Evolutionary conservation across 805 yeast species (phyloP), one percentile per base, ranked within the genome.

Genomic region (Kuraishia hungarica): DNA sequence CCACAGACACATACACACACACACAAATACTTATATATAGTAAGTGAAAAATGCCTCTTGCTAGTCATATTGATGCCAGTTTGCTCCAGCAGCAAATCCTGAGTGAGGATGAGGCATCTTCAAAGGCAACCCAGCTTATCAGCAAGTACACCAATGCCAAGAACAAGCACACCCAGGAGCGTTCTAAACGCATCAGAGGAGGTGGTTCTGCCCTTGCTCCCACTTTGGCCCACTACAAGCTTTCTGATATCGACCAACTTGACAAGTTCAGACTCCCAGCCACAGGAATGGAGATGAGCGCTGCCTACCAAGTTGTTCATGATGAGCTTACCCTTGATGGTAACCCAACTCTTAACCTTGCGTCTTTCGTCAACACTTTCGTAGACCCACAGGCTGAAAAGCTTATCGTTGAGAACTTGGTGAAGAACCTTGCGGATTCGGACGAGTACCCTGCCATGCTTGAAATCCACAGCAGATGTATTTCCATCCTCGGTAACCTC

Each of bases 401-500:
- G 59, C 76, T 91, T 60, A 78, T 85, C 55, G 51, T 67, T 24
- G 92, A 88, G 67, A 91, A 91, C 68, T 62, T 90, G 57, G 84
- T 88, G 61, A 91, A 92, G 76, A 91, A 91, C 69, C 75, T 91
- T 64, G 97, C 97, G 8, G 97, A 91, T 70, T 86, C 86, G 62
- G 97, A 92, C 67, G 97, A 91, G 74, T 91, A 91, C 68, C 97
- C 97, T 10, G 86, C 91, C 51, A 68, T 91, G 67, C 75, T 88
- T 62, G 93, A 86, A 56, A 65, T 89, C 57, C 96, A 92, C 58
- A 79, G 85, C 58, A 80, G 97, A 61, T 90, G 97, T 71, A 81
- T 91, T 56, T 80, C 90, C 23, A 91, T 91, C 61, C 66, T 91
- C 58, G 83, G 90, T 11, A 80, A 85, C 64, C 68, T 91, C 63